Evolutionary conservation across 164 flowering plant species (phyloP).

Genomic region (Magnolia kwangsiensis): DNA sequence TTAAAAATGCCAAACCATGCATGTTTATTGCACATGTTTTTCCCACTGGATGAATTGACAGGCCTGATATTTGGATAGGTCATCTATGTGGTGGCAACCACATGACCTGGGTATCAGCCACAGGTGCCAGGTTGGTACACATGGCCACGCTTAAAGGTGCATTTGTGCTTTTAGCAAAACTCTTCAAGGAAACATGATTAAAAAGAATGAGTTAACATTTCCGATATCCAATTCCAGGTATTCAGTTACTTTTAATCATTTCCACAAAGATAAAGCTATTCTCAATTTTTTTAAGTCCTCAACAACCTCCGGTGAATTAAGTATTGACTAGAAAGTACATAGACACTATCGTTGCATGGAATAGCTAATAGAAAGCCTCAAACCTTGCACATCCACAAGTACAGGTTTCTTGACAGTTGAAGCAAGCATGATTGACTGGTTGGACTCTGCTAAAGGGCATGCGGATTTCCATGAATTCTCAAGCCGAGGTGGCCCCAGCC

Average conservation of each 20-base stretch:
- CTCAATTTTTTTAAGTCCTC: too few relatives aligned
- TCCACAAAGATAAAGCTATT: neutral
- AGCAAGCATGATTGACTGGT: constrained; percentile 29
- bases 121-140: neutral
- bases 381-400: constrained; percentile 54
- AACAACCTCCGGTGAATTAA: neutral
- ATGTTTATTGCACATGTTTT: too few relatives aligned
- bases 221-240: neutral
- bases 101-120: neutral
- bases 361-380: neutral
- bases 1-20: neutral
- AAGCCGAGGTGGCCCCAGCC: constrained; percentile 22
- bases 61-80: neutral
- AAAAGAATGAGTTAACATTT: neutral
- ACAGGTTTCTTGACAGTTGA: constrained; percentile 28
- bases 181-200: neutral
- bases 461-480: constrained; percentile 41
- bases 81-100: neutral
- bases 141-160: neutral
- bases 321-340: neutral
- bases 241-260: neutral
- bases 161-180: too few relatives aligned
- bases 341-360: neutral
- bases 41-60: neutral
- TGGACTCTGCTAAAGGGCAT: constrained; percentile 22